These are phyloP conservation scores for Ophiostoma ulmi DNA, from an alignment of 2,329 filamentous ascomycete species.

Conservation along the genomic window DNA sequence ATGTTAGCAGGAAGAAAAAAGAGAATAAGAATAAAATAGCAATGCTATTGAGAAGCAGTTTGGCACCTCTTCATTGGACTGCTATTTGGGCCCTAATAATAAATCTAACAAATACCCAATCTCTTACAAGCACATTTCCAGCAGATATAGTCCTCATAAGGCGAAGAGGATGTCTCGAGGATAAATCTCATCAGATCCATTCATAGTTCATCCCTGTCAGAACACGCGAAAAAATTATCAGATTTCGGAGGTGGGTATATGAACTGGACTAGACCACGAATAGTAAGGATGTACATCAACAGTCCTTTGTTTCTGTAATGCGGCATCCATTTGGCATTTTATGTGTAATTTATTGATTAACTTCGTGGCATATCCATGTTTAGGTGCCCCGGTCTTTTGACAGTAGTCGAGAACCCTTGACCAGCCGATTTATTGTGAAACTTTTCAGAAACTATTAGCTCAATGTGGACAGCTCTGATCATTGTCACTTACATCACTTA, in stretches of 20 bases:
- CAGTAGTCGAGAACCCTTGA: background rate
- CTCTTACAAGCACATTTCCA: background rate
- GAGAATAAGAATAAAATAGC: too few species aligned
- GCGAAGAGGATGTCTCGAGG: background rate
- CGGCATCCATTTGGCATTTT: background rate
- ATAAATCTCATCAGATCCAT: conserved; percentile 2
- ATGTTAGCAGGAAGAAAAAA: background rate
- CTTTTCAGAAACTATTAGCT: background rate
- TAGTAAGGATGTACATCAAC: background rate
- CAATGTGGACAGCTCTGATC: background rate
- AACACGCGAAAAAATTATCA: background rate
- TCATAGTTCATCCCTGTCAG: background rate
- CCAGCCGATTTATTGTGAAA: background rate
- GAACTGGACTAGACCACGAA: background rate
- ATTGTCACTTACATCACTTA: background rate
- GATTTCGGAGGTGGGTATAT: background rate
- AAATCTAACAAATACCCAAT: too few species aligned
- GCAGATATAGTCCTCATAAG: background rate
- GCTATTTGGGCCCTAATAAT: too few species aligned
- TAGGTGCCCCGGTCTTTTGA: background rate
- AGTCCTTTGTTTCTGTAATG: background rate
- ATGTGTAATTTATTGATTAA: background rate
- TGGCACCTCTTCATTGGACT: too few species aligned
- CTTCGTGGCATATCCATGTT: background rate
- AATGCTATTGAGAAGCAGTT: too few species aligned